Percentiles rank a stretch among this genome's conserved stretches.
Conservation (phyloP, 2,329 filamentous ascomycete genomes). For the Chrysoporthe austroafricana region DNA sequence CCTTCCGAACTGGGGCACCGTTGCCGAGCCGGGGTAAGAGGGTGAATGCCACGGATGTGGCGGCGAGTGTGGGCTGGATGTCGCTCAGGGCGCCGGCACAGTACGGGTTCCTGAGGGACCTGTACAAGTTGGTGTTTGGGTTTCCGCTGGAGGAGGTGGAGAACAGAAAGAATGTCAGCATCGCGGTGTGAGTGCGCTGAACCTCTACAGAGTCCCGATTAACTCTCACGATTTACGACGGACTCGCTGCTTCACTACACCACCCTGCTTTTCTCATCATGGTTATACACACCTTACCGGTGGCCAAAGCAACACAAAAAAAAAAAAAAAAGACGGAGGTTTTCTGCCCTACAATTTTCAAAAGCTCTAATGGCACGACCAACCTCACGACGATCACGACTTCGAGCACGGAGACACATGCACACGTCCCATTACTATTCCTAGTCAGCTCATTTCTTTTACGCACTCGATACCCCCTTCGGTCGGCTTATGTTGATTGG, state of each 20-base stretch:
- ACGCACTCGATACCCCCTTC: constrained; percentile 32
- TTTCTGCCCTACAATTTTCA: neutral
- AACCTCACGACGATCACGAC: constrained; percentile 21
- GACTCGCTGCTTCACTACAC: neutral
- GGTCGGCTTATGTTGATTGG: constrained; percentile 27
- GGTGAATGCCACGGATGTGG: constrained; percentile 74
- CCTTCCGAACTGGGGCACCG: constrained; percentile 59
- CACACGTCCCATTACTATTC: constrained; percentile 8
- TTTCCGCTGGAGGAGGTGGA: constrained; percentile 81
- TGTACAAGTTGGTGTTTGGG: constrained; percentile 84
- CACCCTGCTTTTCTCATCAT: neutral
- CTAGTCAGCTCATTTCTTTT: constrained; percentile 25
- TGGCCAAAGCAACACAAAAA: neutral
- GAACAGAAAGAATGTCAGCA: constrained; percentile 65
- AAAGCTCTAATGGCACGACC: constrained; percentile 1
- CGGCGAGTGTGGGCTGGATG: constrained; percentile 79
- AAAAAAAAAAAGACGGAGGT: neutral
- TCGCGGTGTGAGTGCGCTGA: constrained; percentile 50
- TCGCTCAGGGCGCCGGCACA: constrained; percentile 64
- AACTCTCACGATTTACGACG: constrained; percentile 1
- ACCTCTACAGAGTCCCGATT: neutral
- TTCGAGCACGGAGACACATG: neutral
- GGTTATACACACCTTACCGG: neutral
- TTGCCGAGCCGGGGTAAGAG: constrained; percentile 62
- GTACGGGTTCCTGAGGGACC: constrained; percentile 78